Base-by-base conservation (phyloP, 371 early-diverging fungal species). In the Mucor indicus region DNA sequence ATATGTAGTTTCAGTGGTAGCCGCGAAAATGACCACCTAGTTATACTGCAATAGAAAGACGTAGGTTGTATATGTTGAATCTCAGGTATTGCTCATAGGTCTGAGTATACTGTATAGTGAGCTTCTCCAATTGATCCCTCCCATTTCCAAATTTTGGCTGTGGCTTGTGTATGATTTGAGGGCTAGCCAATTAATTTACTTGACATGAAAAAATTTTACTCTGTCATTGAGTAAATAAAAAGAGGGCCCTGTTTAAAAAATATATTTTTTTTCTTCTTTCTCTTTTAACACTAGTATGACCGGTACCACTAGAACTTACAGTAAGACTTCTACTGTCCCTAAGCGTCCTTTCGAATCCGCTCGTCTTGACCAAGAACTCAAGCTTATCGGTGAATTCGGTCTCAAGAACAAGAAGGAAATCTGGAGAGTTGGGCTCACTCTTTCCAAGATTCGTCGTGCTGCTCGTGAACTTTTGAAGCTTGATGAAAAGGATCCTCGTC, bases 351-450 rank as follows among this genome's bases (percentile, higher is more conserved):
- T 92, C 86, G 98, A 96, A 75, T 87, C 92, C 60, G 99, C 94
- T 62, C 94, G 99, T 78, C 90, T 99, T 66, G 95, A 99, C 75
- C 92, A 92, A 73, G 99, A 99, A 84, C 84, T 98, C 72, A 95
- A 97, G 87, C 86, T 99, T 60, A 85, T 92, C 67, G 99, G 99
- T 59, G 93, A 93, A 69, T 99, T 92, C 84, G 99, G 99, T 79
- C 92, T 99, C 69, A 89, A 93, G 73, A 98, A 97, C 95, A 99
- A 99, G 93, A 92, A 91, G 67, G 99, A 99, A 84, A 95, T 99
- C 80, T 98, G 97, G 93, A 91, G 98, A 67, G 90, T 97, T 51
- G 92, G 95, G 51, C 90, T 89, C 75, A 93, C 95, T 52, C 88
- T 97, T 62, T 95, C 98, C 82, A 94, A 97, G 85, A 96, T 99